Percentiles rank a stretch among this genome's conserved stretches.
Evolutionary conservation across 805 yeast genomes (phyloP).

Genomic region (Candida golubevii): DNA sequence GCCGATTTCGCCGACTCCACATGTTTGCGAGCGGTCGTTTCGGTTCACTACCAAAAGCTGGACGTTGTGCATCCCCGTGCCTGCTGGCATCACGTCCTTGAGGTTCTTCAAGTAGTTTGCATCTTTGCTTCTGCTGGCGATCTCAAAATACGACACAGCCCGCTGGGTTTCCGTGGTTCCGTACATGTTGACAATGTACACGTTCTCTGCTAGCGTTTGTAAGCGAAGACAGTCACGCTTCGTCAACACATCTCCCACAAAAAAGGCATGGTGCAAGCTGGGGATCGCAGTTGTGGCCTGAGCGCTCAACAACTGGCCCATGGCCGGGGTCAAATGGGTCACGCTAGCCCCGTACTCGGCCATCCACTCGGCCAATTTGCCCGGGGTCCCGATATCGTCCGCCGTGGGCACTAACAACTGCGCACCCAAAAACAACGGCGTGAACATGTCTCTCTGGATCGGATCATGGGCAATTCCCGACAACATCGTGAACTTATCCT

Average conservation of each 20-base stretch:
- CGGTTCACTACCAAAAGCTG: conserved; percentile 92
- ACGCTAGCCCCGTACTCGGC: conserved; percentile 84
- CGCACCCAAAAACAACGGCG: conserved; percentile 96
- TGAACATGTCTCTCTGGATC: conserved; percentile 97
- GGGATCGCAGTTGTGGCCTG: conserved; percentile 90
- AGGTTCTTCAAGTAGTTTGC: conserved; percentile 72
- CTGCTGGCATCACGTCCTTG: conserved; percentile 98
- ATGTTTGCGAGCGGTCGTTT: conserved; percentile 78
- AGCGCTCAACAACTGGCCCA: conserved; percentile 96
- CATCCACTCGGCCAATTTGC: conserved; percentile 97
- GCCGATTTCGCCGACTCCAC: conserved; percentile 99
- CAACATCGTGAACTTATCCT: conserved; percentile 93
- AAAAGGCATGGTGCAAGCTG: conserved; percentile 88
- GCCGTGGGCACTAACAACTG: conserved; percentile 88
- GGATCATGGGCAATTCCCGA: conserved; percentile 99
- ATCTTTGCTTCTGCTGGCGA: conserved; percentile 66
- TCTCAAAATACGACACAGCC: conserved; percentile 92
- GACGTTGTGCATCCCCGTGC: conserved; percentile 94
- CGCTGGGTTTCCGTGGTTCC: conserved; percentile 99
- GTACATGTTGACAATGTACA: conserved; percentile 91
- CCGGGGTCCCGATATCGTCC: conserved; percentile 98
- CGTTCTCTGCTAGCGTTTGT: conserved; percentile 88
- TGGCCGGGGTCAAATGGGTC: conserved; percentile 97
- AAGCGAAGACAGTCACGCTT: conserved; percentile 94
- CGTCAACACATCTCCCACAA: conserved; percentile 95